Base-by-base conservation (phyloP, 371 early-diverging fungal species). In the Coemansia sp. region DNA sequence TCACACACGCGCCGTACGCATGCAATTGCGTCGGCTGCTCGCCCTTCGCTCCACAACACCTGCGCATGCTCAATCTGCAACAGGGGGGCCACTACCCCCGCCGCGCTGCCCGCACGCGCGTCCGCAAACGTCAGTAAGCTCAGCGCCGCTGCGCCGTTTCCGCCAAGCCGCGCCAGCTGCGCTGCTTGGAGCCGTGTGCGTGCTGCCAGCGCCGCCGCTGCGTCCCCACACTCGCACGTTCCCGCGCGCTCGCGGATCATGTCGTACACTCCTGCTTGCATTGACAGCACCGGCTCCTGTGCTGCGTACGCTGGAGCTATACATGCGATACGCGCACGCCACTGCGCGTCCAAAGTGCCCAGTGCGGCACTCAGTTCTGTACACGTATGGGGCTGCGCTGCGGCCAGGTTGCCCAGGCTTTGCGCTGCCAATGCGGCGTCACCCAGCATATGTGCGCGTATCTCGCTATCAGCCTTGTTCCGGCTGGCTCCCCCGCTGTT, bases 401-500 rank as follows among this genome's bases (percentile, higher is more conserved):
- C 20, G 20, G 20, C 20, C 20, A 20, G 20, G 20, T 20, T 20
- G 20, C 20, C 20, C 20, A 20, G 20, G 20, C 20, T 20, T 20
- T 20, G 20, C 20, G 20, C 69, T 16, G 76, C 47, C 11, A 76
- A 33, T 1, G 61, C 57, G 6, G 68, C 48, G 31, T 76, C 76
- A 47, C 75, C 75, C 12, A 76, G 63, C 76, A 76, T 76, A 30
- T 76, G 76, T 4, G 75, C 74, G 8, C 61, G 63, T 6, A 76
- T 59, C 11, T 75, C 72, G 49, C 53, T 20, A 20, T 20, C 20
- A 20, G 20, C 20, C 20, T 20, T 20, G 20, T 20, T 20, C 20
- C 20, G 20, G 20, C 20, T 20, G 20, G 20, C 20, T 20, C 31
- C 49, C 11, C 31, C 31, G 49, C 31, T 26, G 11, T 14, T 45